Evolutionary conservation across 306 rosid genomes (phyloP).

Genomic region (Abrus precatorius): DNA sequence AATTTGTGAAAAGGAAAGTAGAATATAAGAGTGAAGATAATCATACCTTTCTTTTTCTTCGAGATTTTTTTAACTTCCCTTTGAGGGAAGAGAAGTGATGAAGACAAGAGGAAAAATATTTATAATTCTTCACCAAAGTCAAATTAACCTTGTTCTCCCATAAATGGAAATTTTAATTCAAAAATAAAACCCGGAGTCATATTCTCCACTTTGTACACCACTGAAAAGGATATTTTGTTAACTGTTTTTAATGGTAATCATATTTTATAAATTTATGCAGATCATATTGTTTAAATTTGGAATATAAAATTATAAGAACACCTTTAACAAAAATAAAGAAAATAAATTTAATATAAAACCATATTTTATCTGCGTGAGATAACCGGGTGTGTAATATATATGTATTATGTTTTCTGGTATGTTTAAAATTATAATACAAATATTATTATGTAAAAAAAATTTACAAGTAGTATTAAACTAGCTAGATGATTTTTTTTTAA

Average conservation of each 20-base stretch:
- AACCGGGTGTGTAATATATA: too few species aligned
- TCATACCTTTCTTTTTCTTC: background rate
- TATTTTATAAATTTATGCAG: background rate
- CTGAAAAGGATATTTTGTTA: background rate
- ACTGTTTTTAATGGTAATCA: background rate
- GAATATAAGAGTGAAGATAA: background rate
- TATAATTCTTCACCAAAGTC: too few species aligned
- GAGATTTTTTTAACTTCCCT: background rate
- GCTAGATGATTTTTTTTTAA: too few species aligned
- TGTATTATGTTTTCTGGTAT: too few species aligned
- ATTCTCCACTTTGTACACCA: background rate
- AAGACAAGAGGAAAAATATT: background rate
- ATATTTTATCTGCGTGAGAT: too few species aligned
- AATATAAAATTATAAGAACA: background rate
- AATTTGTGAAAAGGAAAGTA: conserved; percentile 1
- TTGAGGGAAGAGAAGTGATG: background rate
- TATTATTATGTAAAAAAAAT: too few species aligned
- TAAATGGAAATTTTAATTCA: background rate
- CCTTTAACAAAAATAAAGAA: too few species aligned
- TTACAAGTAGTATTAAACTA: too few species aligned
- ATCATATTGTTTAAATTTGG: too few species aligned
- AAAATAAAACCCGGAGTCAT: background rate
- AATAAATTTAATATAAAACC: too few species aligned
- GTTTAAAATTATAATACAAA: too few species aligned
- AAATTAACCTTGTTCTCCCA: background rate